Percentiles rank a stretch among this genome's conserved stretches.
Conservation (phyloP, 2,329 filamentous ascomycete genomes). For the Dothistroma pini region DNA sequence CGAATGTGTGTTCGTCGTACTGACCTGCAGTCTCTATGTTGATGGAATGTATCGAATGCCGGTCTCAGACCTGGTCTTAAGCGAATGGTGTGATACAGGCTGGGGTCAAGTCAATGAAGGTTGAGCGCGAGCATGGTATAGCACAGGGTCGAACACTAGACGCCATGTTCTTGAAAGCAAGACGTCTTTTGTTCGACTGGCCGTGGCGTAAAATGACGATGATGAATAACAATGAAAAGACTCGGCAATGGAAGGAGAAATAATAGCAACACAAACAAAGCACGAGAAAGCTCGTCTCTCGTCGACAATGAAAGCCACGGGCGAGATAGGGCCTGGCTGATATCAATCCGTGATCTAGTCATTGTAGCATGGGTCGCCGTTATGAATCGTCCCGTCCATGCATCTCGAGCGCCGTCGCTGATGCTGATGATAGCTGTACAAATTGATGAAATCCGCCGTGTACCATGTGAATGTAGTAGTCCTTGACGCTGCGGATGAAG, state of each 20-base stretch:
- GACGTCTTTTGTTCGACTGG: background rate
- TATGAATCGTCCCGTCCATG: constrained; percentile 4
- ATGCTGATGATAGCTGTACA: constrained; percentile 18
- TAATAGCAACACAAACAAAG: constrained; percentile 23
- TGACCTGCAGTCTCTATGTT: constrained; percentile 20
- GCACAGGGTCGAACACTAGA: background rate
- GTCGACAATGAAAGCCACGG: constrained; percentile 10
- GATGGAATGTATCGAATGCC: constrained; percentile 2
- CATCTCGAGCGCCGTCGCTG: constrained; percentile 20
- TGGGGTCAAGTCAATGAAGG: background rate
- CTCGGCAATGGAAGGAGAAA: constrained; percentile 7
- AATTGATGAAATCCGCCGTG: background rate
- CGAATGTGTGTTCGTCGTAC: constrained; percentile 10
- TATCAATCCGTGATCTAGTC: background rate
- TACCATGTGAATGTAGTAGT: background rate
- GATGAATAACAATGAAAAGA: constrained; percentile 4
- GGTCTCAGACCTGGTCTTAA: constrained; percentile 19
- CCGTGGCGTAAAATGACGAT: constrained; percentile 1
- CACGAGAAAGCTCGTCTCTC: background rate
- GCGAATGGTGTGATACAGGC: constrained; percentile 4
- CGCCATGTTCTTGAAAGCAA: background rate
- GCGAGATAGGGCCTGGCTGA: background rate
- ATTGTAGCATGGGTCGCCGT: constrained; percentile 8
- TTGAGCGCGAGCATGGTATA: constrained; percentile 4
- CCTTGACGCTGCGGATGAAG: background rate